A percentile compares a stretch with the other conserved stretches of the same genome.
Conservation (phyloP, 2,329 filamentous ascomycete genomes). For the Pyrenophora tritici-repentis region DNA sequence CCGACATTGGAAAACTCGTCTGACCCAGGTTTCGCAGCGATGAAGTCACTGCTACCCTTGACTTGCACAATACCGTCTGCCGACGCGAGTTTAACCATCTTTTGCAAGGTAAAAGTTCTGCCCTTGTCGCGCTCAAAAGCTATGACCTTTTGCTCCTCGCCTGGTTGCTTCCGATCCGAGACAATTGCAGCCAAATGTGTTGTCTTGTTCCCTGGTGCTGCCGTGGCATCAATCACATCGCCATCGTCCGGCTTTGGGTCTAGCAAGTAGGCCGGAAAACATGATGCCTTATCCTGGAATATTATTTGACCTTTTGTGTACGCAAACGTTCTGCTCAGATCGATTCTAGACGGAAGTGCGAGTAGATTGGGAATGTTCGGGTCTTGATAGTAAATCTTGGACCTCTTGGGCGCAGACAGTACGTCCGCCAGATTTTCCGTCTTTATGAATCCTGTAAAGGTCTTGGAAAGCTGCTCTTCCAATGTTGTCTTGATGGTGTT, state of each 20-base stretch:
- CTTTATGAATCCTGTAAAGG: constrained; percentile 68
- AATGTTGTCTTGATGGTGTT: constrained; percentile 78
- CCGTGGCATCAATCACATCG: constrained; percentile 88
- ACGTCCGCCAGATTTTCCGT: constrained; percentile 64
- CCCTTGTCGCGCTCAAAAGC: constrained; percentile 78
- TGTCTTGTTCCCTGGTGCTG: constrained; percentile 96
- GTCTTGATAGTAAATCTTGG: constrained; percentile 71
- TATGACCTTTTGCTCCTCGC: constrained; percentile 60
- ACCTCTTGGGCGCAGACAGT: constrained; percentile 47
- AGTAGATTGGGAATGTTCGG: constrained; percentile 81
- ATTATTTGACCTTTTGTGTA: constrained; percentile 82
- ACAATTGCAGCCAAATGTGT: constrained; percentile 86
- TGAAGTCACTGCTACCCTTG: constrained; percentile 77
- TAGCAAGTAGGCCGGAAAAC: constrained; percentile 90
- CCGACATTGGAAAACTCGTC: constrained; percentile 71
- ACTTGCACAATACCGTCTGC: constrained; percentile 70
- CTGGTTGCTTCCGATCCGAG: constrained; percentile 45
- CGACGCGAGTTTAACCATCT: constrained; percentile 82
- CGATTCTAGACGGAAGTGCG: constrained; percentile 72
- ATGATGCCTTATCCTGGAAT: constrained; percentile 94
- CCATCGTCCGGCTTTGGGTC: constrained; percentile 70
- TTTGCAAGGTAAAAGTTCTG: constrained; percentile 75
- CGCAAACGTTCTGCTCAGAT: constrained; percentile 73
- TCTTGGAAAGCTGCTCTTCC: constrained; percentile 72
- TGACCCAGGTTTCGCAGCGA: constrained; percentile 70